Conservation (phyloP, 2,329 filamentous ascomycete genomes). For the Drechslerella stenobrocha region DNA sequence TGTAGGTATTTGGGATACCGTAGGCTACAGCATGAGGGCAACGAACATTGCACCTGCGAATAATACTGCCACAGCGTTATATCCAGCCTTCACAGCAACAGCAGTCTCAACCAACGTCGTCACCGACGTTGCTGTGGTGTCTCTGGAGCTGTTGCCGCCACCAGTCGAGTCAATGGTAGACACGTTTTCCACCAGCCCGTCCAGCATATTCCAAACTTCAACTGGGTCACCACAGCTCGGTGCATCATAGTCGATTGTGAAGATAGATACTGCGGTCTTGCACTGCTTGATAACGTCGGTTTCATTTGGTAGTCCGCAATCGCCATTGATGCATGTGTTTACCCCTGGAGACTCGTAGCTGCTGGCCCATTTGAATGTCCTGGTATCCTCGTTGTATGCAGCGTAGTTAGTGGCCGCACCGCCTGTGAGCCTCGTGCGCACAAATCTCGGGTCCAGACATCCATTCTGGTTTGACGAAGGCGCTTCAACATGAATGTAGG, state of each 20-base stretch:
- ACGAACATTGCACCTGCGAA: constrained; percentile 5
- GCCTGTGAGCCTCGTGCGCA: constrained; percentile 60
- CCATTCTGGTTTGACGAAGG: constrained; percentile 52
- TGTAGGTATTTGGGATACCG: too few relatives aligned
- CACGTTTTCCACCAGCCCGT: constrained; percentile 23
- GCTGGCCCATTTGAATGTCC: constrained; percentile 58
- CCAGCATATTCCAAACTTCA: constrained; percentile 25
- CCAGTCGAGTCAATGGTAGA: not conserved
- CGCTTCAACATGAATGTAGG: constrained; percentile 56
- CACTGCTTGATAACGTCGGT: constrained; percentile 59
- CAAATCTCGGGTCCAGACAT: constrained; percentile 57
- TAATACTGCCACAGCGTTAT: constrained; percentile 6
- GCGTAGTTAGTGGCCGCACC: constrained; percentile 60
- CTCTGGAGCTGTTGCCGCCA: not conserved
- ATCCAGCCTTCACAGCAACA: constrained; percentile 8
- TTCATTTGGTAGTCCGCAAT: constrained; percentile 61
- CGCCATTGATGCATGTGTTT: constrained; percentile 61
- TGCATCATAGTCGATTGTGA: constrained; percentile 61
- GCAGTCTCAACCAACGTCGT: constrained; percentile 15
- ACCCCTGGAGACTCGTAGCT: constrained; percentile 57
- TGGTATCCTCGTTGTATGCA: constrained; percentile 57
- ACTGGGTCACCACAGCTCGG: constrained; percentile 54
- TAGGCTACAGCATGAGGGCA: constrained; percentile 50
- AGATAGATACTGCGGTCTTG: constrained; percentile 58
- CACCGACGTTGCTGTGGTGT: not conserved